Evolutionary conservation across 1,284 basidiomycete genomes (phyloP), one percentile per base, ranked within the genome.

Genomic region (Rhodotorula mucilaginosa): DNA sequence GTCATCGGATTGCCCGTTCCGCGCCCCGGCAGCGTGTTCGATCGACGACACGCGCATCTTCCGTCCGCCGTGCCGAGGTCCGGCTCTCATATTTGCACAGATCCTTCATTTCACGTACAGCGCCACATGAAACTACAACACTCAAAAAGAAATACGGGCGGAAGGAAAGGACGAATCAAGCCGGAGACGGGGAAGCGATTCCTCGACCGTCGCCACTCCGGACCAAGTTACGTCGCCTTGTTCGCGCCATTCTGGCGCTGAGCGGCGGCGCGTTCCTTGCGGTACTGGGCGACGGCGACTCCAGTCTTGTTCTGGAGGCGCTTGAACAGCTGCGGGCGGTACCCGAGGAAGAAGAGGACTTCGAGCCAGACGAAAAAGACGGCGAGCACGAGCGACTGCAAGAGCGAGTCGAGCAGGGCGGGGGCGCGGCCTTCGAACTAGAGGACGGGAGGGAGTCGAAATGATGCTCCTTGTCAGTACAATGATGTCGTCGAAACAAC

Each of bases 351-450:
- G 73, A 80, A 80, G 26, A 79, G 71, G 48, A 77, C 71, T 58
- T 79, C 78, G 68, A 79, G 74, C 48, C 67, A 80, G 51, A 80
- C 78, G 70, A 80, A 80, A 58, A 80, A 80, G 57, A 77, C 77
- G 51, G 77, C 77, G 51, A 78, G 72, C 13, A 78, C 77, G 60
- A 78, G 67, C 19, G 73, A 77, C 61, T 80, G 79, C 19, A 79
- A 68, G 18, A 79, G 69, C 34, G 73, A 77, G 60, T 78, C 77
- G 63, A 80, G 64, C 15, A 80, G 65, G 13, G 79, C 79, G 1
- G 79, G 79, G 15, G 79, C 79, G 34, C 79, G 74, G 26, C 77
- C 77, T 70, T 80, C 79, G 34, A 79, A 80, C 71, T 79, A 65
- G 12, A 29, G 21, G 18, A 4, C 26, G 26, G 18, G 15, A 2